phyloP scores from a whole-genome alignment of 1,284 basidiomycete genomes.

The Tilletia walkeri region DNA sequence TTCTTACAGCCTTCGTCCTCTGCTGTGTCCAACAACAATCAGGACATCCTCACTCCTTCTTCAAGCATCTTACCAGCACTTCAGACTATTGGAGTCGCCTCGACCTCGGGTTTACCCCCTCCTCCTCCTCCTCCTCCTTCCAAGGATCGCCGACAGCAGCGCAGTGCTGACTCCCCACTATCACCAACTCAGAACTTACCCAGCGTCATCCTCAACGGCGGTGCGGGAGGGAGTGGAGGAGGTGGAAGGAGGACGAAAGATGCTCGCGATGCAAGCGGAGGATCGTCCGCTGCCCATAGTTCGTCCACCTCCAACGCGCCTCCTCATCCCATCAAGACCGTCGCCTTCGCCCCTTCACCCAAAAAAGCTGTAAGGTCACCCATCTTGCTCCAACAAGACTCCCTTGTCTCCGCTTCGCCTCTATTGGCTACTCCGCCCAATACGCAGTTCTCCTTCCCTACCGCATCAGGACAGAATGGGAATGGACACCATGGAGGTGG shows the following conservation, averaged over 20 bases:
- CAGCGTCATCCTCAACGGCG: conserved; percentile 1
- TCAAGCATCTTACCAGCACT: not conserved
- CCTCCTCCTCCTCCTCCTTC: not conserved
- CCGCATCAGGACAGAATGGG: not conserved
- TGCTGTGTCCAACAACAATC: too few relatives aligned
- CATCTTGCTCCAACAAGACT: not conserved
- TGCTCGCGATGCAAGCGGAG: conserved; percentile 6
- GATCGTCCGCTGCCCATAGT: not conserved
- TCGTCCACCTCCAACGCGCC: not conserved
- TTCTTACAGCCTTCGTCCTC: too few relatives aligned
- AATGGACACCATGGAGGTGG: too few relatives aligned
- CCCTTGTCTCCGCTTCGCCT: not conserved
- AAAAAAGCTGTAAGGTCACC: conserved; percentile 30
- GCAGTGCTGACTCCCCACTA: not conserved
- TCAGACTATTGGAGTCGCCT: not conserved
- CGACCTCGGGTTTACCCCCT: not conserved
- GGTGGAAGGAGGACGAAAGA: conserved; percentile 15
- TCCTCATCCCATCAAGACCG: conserved; percentile 25
- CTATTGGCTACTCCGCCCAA: not conserved
- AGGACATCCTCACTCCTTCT: not conserved
- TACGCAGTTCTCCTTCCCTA: not conserved
- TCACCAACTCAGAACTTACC: not conserved
- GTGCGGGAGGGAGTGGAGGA: not conserved
- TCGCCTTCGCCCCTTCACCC: conserved; percentile 49
- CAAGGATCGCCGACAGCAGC: not conserved